phyloP scores from a whole-genome alignment of 1,284 basidiomycete species.

The Cerrena zonata region DNA sequence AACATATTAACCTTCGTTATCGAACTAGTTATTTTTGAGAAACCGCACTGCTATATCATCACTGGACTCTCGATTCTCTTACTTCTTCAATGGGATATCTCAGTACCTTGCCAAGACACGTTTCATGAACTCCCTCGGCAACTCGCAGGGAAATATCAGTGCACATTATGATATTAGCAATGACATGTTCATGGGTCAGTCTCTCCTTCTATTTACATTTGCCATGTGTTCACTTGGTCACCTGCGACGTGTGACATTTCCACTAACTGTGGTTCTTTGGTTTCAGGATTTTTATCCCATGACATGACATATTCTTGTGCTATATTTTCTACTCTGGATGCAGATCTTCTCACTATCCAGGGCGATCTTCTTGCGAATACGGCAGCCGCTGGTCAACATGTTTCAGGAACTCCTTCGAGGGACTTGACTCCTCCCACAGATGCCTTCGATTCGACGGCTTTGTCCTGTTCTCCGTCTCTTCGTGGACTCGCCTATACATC shows the following conservation, averaged over 20 bases:
- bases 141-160: constrained; percentile 26
- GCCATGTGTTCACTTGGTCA: background rate
- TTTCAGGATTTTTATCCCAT: constrained; percentile 57
- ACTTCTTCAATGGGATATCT: constrained; percentile 12
- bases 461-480: background rate
- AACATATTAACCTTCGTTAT: background rate
- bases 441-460: background rate
- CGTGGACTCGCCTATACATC: background rate
- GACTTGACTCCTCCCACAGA: background rate
- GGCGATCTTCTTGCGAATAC: no score
- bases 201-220: constrained; percentile 40
- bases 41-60: constrained; percentile 38
- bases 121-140: constrained; percentile 22
- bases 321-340: constrained; percentile 62
- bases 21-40: constrained; percentile 14
- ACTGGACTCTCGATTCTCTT: constrained; percentile 4
- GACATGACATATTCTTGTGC: constrained; percentile 84
- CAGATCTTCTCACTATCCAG: constrained; percentile 42
- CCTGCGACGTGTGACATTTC: constrained; percentile 26
- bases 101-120: constrained; percentile 13
- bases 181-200: constrained; percentile 28
- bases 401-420: no score
- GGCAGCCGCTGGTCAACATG: no score
- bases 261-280: constrained; percentile 29
- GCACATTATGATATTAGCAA: constrained; percentile 32